Conservation (phyloP, 139 green algal genomes). For the Chlamydomonas asymmetrica region DNA sequence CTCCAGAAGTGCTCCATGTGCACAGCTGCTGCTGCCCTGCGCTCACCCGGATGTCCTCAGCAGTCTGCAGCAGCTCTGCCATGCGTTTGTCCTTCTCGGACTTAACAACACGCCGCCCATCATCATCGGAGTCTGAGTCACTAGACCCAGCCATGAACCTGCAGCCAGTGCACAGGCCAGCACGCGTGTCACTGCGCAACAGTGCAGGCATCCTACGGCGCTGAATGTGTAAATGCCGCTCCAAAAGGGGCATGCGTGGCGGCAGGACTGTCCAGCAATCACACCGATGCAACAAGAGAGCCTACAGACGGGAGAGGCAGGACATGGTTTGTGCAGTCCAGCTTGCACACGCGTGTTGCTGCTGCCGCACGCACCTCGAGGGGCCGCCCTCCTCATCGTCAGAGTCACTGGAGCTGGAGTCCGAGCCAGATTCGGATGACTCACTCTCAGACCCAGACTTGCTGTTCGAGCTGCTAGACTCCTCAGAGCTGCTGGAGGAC, state of each 20-base stretch:
- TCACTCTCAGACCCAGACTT: slow-evolving; percentile 35
- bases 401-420: slow-evolving; percentile 42
- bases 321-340: not conserved
- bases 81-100: slow-evolving; percentile 86
- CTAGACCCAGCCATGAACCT: slow-evolving; percentile 76
- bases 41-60: slow-evolving; percentile 85
- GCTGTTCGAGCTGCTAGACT: slow-evolving; percentile 22
- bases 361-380: slow-evolving; percentile 34
- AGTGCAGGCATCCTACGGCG: not conserved
- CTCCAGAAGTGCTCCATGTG: not conserved
- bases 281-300: not conserved
- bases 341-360: slow-evolving; percentile 5
- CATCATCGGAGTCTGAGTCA: slow-evolving; percentile 80
- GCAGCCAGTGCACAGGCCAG: too few relatives aligned
- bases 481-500: slow-evolving; percentile 31
- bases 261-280: not conserved
- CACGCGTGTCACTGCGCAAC: too few relatives aligned
- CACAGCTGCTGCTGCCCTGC: not conserved
- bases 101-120: slow-evolving; percentile 77
- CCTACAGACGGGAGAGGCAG: not conserved
- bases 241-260: not conserved
- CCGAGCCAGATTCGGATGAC: slow-evolving; percentile 43
- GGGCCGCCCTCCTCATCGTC: slow-evolving; percentile 36
- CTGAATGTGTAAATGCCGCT: not conserved
- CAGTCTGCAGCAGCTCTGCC: slow-evolving; percentile 79